Percentiles rank a stretch among this genome's conserved stretches.
Conservation (phyloP, 1,139 yeast genomes). For the Blastobotrys proliferans region DNA sequence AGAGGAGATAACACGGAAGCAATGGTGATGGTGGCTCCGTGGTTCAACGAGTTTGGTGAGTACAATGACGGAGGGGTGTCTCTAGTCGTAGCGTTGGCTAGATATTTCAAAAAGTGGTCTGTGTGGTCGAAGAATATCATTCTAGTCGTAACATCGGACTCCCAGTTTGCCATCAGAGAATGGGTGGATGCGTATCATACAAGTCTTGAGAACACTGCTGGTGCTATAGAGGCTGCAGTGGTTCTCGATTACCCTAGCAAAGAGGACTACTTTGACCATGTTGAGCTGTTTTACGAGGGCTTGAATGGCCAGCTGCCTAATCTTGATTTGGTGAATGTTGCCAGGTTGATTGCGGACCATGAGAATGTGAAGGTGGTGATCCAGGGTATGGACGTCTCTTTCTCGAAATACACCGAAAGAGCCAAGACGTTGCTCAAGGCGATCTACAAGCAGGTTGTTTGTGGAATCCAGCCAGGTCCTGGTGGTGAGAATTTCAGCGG, state of each 20-base stretch:
- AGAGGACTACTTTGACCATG: constrained; percentile 64
- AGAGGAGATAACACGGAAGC: constrained; percentile 97
- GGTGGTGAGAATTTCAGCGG: constrained; percentile 94
- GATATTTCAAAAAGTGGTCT: constrained; percentile 80
- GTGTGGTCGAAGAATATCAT: constrained; percentile 95
- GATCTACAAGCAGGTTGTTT: constrained; percentile 58
- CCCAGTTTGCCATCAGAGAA: constrained; percentile 62
- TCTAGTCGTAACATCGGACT: constrained; percentile 74
- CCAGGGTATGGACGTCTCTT: constrained; percentile 44
- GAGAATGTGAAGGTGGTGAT: constrained; percentile 69
- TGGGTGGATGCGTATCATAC: constrained; percentile 97
- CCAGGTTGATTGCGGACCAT: constrained; percentile 63
- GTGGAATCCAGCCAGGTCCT: constrained; percentile 55
- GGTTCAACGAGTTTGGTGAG: constrained; percentile 58
- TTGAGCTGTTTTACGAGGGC: constrained; percentile 81
- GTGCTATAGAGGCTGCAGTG: constrained; percentile 88
- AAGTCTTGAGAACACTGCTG: constrained; percentile 83
- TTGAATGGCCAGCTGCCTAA: constrained; percentile 95
- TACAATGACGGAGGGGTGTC: constrained; percentile 79
- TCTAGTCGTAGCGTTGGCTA: constrained; percentile 63
- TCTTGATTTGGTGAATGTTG: constrained; percentile 81
- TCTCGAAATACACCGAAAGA: constrained; percentile 45
- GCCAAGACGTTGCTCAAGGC: constrained; percentile 61
- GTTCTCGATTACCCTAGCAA: constrained; percentile 67
- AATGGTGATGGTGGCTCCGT: constrained; percentile 86